Base-by-base conservation (phyloP, 1,284 basidiomycete genomes). In the Schizophyllum amplum region DNA sequence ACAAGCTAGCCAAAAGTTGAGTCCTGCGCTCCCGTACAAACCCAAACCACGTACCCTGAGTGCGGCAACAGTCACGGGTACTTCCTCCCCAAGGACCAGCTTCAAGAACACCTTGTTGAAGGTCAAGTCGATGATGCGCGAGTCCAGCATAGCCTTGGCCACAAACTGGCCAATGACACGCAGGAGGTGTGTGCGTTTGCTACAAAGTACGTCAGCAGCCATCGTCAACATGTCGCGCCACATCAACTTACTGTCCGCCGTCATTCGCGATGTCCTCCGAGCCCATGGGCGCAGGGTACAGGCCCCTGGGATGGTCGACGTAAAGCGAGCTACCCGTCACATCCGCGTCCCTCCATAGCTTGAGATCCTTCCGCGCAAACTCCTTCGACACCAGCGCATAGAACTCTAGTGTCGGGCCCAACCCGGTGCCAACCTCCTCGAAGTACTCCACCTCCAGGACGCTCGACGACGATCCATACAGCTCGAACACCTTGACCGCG, bases 381-480 rank as follows among this genome's bases (percentile, higher is more conserved):
- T 96, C 94, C 67, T 87, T 89, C 53, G 92, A 95, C 15, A 94
- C 94, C 54, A 98, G 76, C 46, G 94, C 89, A 72, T 98, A 98
- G 73, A 99, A 98, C 74, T 98, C 97, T 33, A 99, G 79, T n/a
- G 97, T 99, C 5, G 95, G 97, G 2, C 97, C 97, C 11, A 99
- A 76, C 25, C 97, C 97, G 2, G 97, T 99, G 22, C 97, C 97
- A 53, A 98, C 96, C 76, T 99, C 97, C 68, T 98, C 94, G 69
- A 98, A 98, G 76, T 98, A 99, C 71, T 99, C 95, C 55, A 99
- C 93, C 70, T 99, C 96, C 21, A 99, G 81, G 50, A 98, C 86
- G 0, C 93, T 94, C 5, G 90, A 91, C 11, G 90, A 94, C 0
- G 90, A 91, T 5, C 94, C 96, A 67, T 98, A 99, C 23, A 99